Base-by-base conservation (phyloP, 2,329 filamentous ascomycete genomes). In the Claviceps sp. region DNA sequence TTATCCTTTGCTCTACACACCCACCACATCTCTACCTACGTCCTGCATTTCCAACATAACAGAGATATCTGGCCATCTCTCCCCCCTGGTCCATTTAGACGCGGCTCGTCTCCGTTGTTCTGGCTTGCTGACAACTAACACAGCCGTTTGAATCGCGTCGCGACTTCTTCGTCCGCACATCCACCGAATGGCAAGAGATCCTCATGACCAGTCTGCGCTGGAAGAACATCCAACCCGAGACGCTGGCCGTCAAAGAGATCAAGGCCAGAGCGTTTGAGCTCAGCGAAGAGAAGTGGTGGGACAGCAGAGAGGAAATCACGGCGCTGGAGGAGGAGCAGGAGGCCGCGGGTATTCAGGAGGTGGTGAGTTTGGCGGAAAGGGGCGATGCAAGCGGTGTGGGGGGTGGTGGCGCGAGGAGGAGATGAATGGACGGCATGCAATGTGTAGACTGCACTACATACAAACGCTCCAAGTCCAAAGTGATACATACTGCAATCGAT, bases 261-360 rank as follows among this genome's bases (percentile, higher is more conserved):
- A 89, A 95, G 66, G 85, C 90, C 61, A 83, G 82, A 64, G 93
- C 89, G 1, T 98, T 96, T 65, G 85, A 88, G 63, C 77, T 88
- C 57, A 90, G 90, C 42, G 93, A 98, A 68, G 86, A 90, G 70
- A 95, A 95, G 67, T 98, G 93, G 93, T 98, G 93, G 93, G 93
- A 96, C 73, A 89, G 85, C 64, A 79, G 93, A 60, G 93, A 98
- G 71, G 91, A 97, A 70, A 86, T 98, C 58, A 85, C 83, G 50
- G 85, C 82, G 6, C 68, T 97, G 62, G 93, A 98, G 69, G 91
- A 96, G 68, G 91, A 96, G 71, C 89, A 97, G 71, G 91, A 96
- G 68, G 90, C 86, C 47, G 88, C 89, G 37, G 90, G 93, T 9
- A 96, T 97, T 66, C 87, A 89, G 16, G 93, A 97, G 71, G 88